Base-by-base conservation (phyloP, 2,329 filamentous ascomycete species). In the Pseudofabraea citricarpa region DNA sequence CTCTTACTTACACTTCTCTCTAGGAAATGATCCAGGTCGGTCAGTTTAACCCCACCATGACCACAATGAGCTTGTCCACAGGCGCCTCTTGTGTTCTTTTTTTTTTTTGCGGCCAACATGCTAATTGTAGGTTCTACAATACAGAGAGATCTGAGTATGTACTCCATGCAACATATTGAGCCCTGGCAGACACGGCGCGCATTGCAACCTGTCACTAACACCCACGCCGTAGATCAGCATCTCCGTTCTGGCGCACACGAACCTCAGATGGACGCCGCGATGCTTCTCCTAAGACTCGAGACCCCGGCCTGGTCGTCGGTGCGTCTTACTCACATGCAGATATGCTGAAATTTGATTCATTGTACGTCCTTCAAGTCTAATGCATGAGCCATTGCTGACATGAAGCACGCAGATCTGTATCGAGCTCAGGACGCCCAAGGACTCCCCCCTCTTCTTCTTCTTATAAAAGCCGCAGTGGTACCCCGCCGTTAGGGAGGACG, bases 21-120 rank as follows among this genome's bases (percentile, higher is more conserved):
- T 73, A 97, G 89, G 93, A 98, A 77, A 98, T 98, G 93, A 88
- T 96, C 57, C 91, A 98, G 85, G 90, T 98, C 74, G 91, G 93
- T 97, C 84, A 77, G 83, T 85, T 44, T 63, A 52, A 57, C 56
- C 53, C 52, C 50, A 51, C 43, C 36, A 40, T 38, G 27, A 24
- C 26, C 15, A 41, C 21, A 19, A 40, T 24, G 27, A 31, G 23
- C 20, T 15, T 24, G 31, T 31, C 22, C 23, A 19, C 37, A 36
- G 12, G 29, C 6, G 6, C 7, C n/a, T 16, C 5, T 32, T 13
- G 19, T 29, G 20, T 23, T 29, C 27, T 36, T 41, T 5, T 20
- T 38, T 46, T 31, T 42, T 23, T 31, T 32, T 24, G 32, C 24
- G 44, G 18, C 21, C 41, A 47, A 46, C 7, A 32, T 41, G 46